Percentiles rank a stretch among this genome's conserved stretches.
Conservation (phyloP, 495 filamentous ascomycete species). For the Penicillium daleae region DNA sequence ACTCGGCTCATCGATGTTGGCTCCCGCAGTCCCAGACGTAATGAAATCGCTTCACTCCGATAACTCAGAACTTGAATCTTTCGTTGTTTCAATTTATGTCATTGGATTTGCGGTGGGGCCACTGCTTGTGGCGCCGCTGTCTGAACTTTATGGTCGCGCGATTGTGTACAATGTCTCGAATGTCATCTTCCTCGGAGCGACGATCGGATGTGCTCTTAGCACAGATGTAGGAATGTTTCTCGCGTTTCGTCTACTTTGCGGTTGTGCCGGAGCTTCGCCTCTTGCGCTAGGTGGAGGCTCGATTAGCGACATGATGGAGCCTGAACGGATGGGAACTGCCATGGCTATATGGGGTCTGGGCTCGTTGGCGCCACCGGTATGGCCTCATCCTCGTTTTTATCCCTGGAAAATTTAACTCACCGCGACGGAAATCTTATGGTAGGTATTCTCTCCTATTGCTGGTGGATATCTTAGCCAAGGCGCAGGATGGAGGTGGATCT, state of each 20-base stretch:
- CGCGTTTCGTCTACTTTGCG: background rate
- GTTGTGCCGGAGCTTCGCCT: background rate
- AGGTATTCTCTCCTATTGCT: constrained; percentile 1
- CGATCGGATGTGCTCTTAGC: constrained; percentile 25
- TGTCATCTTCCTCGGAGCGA: constrained; percentile 37
- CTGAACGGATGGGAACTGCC: background rate
- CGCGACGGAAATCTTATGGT: background rate
- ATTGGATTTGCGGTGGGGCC: constrained; percentile 1
- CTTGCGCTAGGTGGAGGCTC: constrained; percentile 1
- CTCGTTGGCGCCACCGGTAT: background rate
- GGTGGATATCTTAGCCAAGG: background rate
- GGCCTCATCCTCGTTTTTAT: background rate
- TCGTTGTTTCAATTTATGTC: constrained; percentile 4
- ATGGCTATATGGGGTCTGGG: constrained; percentile 2
- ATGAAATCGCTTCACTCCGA: constrained; percentile 5
- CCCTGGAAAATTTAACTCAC: background rate
- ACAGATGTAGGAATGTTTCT: background rate
- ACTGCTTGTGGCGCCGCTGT: constrained; percentile 27
- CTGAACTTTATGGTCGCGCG: constrained; percentile 39
- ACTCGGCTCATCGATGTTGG: constrained; percentile 4
- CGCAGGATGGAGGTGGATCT: constrained; percentile 3
- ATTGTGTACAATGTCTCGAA: constrained; percentile 38
- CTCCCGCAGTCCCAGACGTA: constrained; percentile 2
- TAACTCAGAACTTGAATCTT: background rate
- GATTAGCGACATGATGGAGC: background rate